Percentiles rank a stretch among this genome's conserved stretches.
These are phyloP conservation scores for Boletus speciosus DNA, from an alignment of 768 basidiomycete species.

Conservation along the genomic window DNA sequence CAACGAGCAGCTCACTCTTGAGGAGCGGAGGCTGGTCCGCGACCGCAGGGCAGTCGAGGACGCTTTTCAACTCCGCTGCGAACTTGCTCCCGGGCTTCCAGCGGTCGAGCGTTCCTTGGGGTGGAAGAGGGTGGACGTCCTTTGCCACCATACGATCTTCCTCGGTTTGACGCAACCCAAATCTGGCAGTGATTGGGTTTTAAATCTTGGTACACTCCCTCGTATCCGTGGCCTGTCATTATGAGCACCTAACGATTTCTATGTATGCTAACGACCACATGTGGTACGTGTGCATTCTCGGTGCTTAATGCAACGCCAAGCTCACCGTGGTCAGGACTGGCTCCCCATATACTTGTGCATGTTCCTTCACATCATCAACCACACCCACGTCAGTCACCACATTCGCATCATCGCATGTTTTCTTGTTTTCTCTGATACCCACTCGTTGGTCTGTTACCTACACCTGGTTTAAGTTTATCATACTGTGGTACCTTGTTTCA, in stretches of 20 bases:
- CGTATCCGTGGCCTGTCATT: slow-evolving; percentile 6
- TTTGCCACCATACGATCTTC: slow-evolving; percentile 52
- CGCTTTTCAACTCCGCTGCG: slow-evolving; percentile 47
- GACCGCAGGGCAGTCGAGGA: slow-evolving; percentile 33
- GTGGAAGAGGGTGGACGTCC: slow-evolving; percentile 53
- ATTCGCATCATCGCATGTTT: slow-evolving; percentile 16
- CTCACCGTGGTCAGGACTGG: slow-evolving; percentile 22
- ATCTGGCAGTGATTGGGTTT: slow-evolving; percentile 34
- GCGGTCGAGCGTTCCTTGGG: slow-evolving; percentile 45
- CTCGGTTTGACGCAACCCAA: slow-evolving; percentile 44
- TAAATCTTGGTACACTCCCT: slow-evolving; percentile 27
- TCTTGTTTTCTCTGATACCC: slow-evolving; percentile 8
- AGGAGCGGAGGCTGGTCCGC: slow-evolving; percentile 39
- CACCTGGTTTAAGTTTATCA: slow-evolving; percentile 9
- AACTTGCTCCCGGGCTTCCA: slow-evolving; percentile 38
- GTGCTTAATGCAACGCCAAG: no score
- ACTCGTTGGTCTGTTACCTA: slow-evolving; percentile 3
- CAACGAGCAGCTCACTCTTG: slow-evolving; percentile 40
- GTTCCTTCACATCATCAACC: slow-evolving; percentile 16
- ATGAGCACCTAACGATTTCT: slow-evolving; percentile 2
- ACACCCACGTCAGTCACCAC: slow-evolving; percentile 10
- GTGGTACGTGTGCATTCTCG: slow-evolving; percentile 13
- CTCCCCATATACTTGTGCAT: slow-evolving; percentile 14
- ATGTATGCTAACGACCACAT: slow-evolving; percentile 12
- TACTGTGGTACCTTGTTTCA: slow-evolving; percentile 3